Evolutionary conservation across 2,329 filamentous ascomycete genomes (phyloP).

Genomic region (Fusarium stilboides): DNA sequence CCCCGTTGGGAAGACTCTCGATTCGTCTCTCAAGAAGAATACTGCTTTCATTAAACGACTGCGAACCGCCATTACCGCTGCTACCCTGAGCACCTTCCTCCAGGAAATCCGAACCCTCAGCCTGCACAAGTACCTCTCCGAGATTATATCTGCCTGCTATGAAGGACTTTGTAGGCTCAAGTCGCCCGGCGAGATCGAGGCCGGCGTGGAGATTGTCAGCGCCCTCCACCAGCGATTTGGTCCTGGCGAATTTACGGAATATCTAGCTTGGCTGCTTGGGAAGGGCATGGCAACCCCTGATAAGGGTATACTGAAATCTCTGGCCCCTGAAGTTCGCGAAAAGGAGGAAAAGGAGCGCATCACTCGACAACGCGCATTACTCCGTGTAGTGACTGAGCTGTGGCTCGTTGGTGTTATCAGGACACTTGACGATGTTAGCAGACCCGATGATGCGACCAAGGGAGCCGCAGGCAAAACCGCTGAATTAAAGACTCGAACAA

Average conservation of each 20-base stretch:
- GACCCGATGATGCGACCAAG: slow-evolving; percentile 75
- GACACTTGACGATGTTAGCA: slow-evolving; percentile 79
- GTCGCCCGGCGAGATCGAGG: slow-evolving; percentile 89
- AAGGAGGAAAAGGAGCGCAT: slow-evolving; percentile 96
- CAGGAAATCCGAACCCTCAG: slow-evolving; percentile 92
- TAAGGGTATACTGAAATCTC: slow-evolving; percentile 82
- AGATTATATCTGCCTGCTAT: slow-evolving; percentile 96
- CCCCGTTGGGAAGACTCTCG: slow-evolving; percentile 82
- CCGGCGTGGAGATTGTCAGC: slow-evolving; percentile 92
- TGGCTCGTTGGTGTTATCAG: slow-evolving; percentile 93
- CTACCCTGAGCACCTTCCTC: slow-evolving; percentile 86
- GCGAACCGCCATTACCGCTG: slow-evolving; percentile 86
- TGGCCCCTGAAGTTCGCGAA: slow-evolving; percentile 87
- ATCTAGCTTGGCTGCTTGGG: slow-evolving; percentile 92
- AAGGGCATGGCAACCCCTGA: slow-evolving; percentile 93
- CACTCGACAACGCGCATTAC: slow-evolving; percentile 84
- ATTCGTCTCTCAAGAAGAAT: slow-evolving; percentile 97
- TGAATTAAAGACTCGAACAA: slow-evolving; percentile 70
- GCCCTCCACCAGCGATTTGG: slow-evolving; percentile 97
- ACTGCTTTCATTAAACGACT: slow-evolving; percentile 98
- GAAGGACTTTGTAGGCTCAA: slow-evolving; percentile 95
- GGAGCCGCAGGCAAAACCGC: slow-evolving; percentile 74
- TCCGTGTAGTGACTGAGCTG: slow-evolving; percentile 93
- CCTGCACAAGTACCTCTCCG: slow-evolving; percentile 95
- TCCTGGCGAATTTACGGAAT: slow-evolving; percentile 89